Percentiles rank a stretch among this genome's conserved stretches.
Evolutionary conservation across 1,284 basidiomycete species (phyloP).

Genomic region (Taiwanofungus camphoratus): DNA sequence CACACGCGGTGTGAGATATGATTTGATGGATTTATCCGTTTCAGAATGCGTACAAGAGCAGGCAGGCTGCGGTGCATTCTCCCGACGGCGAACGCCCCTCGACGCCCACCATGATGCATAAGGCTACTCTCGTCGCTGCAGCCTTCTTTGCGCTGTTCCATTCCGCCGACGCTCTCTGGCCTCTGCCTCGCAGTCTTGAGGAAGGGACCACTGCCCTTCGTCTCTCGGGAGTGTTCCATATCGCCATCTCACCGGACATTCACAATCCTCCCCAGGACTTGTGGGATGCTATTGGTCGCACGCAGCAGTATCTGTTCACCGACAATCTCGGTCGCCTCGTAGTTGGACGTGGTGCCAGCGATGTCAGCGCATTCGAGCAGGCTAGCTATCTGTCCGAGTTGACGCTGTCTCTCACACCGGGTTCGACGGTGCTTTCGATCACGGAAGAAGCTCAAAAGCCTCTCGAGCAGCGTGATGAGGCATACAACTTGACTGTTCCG

Average conservation of each 20-base stretch:
- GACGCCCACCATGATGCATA: constrained; percentile 18
- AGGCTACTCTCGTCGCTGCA: constrained; percentile 14
- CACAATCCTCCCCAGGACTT: constrained; percentile 40
- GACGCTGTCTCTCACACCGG: constrained; percentile 35
- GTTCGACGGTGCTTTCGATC: constrained; percentile 35
- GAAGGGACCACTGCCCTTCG: constrained; percentile 47
- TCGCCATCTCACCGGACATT: constrained; percentile 29
- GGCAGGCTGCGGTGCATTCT: not conserved
- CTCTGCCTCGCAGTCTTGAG: constrained; percentile 46
- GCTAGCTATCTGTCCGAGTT: constrained; percentile 31
- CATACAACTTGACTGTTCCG: constrained; percentile 62
- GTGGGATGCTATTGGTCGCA: constrained; percentile 36
- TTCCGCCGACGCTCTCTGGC: constrained; percentile 46
- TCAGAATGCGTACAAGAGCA: constrained; percentile 4
- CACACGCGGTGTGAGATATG: constrained; percentile 7
- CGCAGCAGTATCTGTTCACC: constrained; percentile 31
- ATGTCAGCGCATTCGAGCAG: constrained; percentile 27
- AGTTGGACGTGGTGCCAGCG: constrained; percentile 43
- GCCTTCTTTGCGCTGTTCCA: constrained; percentile 20
- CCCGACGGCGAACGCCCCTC: not conserved
- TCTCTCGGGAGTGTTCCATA: constrained; percentile 43
- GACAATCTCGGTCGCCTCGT: constrained; percentile 44
- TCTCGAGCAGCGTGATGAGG: constrained; percentile 55
- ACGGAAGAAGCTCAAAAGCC: constrained; percentile 49
- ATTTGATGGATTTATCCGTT: constrained; percentile 2